phyloP scores from a whole-genome alignment of 1,139 yeast species.

The Zygoascus hellenicus region DNA sequence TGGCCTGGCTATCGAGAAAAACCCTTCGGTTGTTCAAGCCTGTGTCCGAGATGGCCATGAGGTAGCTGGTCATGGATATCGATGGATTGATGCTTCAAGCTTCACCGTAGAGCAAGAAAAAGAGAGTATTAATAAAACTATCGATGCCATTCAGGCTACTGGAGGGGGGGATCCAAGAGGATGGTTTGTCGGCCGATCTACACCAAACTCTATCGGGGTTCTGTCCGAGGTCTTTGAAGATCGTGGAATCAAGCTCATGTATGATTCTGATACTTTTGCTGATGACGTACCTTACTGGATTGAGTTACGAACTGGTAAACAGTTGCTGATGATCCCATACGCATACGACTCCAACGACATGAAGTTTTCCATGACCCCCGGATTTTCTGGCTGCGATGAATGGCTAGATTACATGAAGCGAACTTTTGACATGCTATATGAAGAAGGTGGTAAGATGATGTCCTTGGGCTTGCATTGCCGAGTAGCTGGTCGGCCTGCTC shows the following conservation, averaged over 20 bases:
- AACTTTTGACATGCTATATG: slow-evolving; percentile 37
- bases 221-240: slow-evolving; percentile 34
- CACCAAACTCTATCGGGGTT: slow-evolving; percentile 32
- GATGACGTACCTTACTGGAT: slow-evolving; percentile 38
- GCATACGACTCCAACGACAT: slow-evolving; percentile 35
- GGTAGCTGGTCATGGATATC: slow-evolving; percentile 38
- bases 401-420: slow-evolving; percentile 31
- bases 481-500: slow-evolving; percentile 37
- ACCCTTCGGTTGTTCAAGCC: slow-evolving; percentile 33
- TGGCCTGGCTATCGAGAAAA: slow-evolving; percentile 36
- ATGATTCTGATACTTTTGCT: slow-evolving; percentile 35
- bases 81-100: slow-evolving; percentile 37
- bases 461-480: slow-evolving; percentile 37
- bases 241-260: slow-evolving; percentile 30
- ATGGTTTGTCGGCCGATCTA: slow-evolving; percentile 36
- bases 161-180: slow-evolving; percentile 34
- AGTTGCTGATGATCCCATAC: slow-evolving; percentile 36
- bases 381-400: slow-evolving; percentile 23
- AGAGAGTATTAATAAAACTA: slow-evolving; percentile 31
- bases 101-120: slow-evolving; percentile 32
- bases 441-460: slow-evolving; percentile 39
- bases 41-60: slow-evolving; percentile 38
- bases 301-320: slow-evolving; percentile 18
- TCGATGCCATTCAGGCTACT: slow-evolving; percentile 28
- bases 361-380: slow-evolving; percentile 30